Evolutionary conservation across 208 protist genomes (phyloP).

Genomic region (Borovskyia barvae): DNA sequence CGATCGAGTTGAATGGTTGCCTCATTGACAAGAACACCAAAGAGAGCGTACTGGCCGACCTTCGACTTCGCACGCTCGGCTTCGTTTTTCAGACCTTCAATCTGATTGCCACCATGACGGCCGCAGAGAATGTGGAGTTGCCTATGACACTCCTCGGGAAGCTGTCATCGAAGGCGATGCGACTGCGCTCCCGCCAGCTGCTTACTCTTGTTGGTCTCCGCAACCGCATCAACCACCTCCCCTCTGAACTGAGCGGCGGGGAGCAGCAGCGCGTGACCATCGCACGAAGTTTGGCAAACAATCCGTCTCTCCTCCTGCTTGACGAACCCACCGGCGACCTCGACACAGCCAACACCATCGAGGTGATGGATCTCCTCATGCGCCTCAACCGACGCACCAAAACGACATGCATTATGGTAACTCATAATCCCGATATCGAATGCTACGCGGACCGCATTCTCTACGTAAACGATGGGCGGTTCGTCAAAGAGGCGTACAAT

Average conservation of each 20-base stretch:
- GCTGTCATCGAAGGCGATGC: constrained; percentile 71
- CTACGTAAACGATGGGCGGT: constrained; percentile 92
- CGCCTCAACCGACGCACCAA: constrained; percentile 90
- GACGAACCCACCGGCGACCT: constrained; percentile 97
- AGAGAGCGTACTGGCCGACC: constrained; percentile 81
- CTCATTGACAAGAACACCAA: constrained; percentile 57
- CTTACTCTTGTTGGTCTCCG: constrained; percentile 93
- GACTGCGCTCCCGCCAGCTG: constrained; percentile 84
- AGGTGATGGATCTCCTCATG: constrained; percentile 97
- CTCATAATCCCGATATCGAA: constrained; percentile 97
- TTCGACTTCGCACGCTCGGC: constrained; percentile 92
- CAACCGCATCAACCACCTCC: constrained; percentile 94
- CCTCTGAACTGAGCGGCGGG: constrained; percentile 96
- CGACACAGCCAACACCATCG: constrained; percentile 95
- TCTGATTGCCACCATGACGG: constrained; percentile 96
- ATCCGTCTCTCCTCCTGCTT: constrained; percentile 94
- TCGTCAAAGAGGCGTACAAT: constrained; percentile 92
- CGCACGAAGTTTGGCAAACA: constrained; percentile 92
- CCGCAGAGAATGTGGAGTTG: constrained; percentile 97
- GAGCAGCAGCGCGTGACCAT: constrained; percentile 97
- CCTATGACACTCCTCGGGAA: constrained; percentile 95
- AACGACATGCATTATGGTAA: constrained; percentile 97
- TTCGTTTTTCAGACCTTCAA: constrained; percentile 99
- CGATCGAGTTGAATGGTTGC: constrained; percentile 82
- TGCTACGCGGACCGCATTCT: constrained; percentile 97